phyloP scores from a whole-genome alignment of 352 stramenopile species.

The Phytophthora agathidicida region DNA sequence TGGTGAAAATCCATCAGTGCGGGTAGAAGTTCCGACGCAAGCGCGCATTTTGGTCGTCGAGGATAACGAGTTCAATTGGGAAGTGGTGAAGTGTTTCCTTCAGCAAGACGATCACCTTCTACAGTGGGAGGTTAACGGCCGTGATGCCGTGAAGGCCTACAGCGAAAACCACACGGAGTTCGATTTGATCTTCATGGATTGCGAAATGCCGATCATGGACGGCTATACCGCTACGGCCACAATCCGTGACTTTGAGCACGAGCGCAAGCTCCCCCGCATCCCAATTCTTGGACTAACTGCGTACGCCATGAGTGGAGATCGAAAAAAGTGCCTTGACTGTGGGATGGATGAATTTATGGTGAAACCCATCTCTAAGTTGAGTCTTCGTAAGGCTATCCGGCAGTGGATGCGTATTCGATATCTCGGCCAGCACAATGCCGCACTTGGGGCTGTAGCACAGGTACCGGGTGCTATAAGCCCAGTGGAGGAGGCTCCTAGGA shows the following conservation, averaged over 20 bases:
- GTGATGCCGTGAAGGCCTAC: slow-evolving; percentile 61
- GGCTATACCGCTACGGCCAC: slow-evolving; percentile 60
- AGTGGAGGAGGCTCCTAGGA: background rate
- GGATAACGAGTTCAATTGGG: slow-evolving; percentile 80
- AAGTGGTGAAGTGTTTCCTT: slow-evolving; percentile 73
- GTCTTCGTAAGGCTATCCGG: slow-evolving; percentile 56
- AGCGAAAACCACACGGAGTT: slow-evolving; percentile 50
- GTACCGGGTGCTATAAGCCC: background rate
- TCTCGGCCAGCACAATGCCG: slow-evolving; percentile 22
- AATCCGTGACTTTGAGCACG: slow-evolving; percentile 59
- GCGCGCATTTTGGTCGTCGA: slow-evolving; percentile 68
- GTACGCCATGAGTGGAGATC: slow-evolving; percentile 69
- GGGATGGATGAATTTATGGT: slow-evolving; percentile 81
- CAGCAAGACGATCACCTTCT: slow-evolving; percentile 67
- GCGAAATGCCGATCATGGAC: slow-evolving; percentile 82
- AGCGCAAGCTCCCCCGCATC: slow-evolving; percentile 53
- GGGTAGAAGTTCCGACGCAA: slow-evolving; percentile 40
- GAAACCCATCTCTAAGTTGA: slow-evolving; percentile 72
- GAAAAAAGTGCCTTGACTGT: slow-evolving; percentile 64
- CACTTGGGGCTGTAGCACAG: slow-evolving; percentile 3
- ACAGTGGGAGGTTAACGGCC: slow-evolving; percentile 68
- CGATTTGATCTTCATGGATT: slow-evolving; percentile 77
- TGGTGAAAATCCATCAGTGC: slow-evolving; percentile 21
- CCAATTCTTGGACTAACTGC: slow-evolving; percentile 66
- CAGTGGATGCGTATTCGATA: slow-evolving; percentile 70